Evolutionary conservation across 192 early-diverging fungal genomes (phyloP).

Genomic region (Phycomyces blakesleeanus): DNA sequence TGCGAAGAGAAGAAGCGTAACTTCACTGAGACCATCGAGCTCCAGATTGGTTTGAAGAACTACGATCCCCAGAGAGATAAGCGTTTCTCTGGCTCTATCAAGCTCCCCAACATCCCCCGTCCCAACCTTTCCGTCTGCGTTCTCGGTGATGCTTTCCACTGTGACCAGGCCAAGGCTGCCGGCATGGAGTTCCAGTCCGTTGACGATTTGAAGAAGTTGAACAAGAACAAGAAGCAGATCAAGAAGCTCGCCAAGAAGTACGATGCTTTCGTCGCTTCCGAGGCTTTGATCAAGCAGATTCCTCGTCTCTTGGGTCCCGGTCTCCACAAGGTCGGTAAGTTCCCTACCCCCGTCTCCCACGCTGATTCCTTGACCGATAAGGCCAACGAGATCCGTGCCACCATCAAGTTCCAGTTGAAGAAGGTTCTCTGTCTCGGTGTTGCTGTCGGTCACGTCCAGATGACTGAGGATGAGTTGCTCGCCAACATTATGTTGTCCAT

Average conservation of each 20-base stretch:
- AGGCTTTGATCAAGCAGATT: constrained; percentile 98
- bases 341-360: constrained; percentile 94
- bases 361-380: constrained; percentile 81
- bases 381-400: constrained; percentile 90
- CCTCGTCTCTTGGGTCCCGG: constrained; percentile 97
- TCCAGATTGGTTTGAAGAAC: constrained; percentile 99
- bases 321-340: constrained; percentile 98
- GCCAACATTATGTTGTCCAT: constrained; percentile 97
- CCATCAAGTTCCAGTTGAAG: constrained; percentile 99
- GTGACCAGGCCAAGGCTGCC: constrained; percentile 91
- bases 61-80: constrained; percentile 99
- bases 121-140: constrained; percentile 94
- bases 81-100: constrained; percentile 97
- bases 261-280: constrained; percentile 97
- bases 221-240: constrained; percentile 99
- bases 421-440: constrained; percentile 98
- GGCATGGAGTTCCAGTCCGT: constrained; percentile 89
- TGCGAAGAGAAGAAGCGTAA: constrained; percentile 92
- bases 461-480: constrained; percentile 93
- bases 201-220: constrained; percentile 98
- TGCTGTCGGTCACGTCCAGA: constrained; percentile 90
- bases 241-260: constrained; percentile 99
- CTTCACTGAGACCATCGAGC: constrained; percentile 95
- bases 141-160: constrained; percentile 93
- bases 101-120: constrained; percentile 91